These are phyloP conservation scores for Suillus subaureus DNA, from an alignment of 768 basidiomycete species.

Conservation along the genomic window DNA sequence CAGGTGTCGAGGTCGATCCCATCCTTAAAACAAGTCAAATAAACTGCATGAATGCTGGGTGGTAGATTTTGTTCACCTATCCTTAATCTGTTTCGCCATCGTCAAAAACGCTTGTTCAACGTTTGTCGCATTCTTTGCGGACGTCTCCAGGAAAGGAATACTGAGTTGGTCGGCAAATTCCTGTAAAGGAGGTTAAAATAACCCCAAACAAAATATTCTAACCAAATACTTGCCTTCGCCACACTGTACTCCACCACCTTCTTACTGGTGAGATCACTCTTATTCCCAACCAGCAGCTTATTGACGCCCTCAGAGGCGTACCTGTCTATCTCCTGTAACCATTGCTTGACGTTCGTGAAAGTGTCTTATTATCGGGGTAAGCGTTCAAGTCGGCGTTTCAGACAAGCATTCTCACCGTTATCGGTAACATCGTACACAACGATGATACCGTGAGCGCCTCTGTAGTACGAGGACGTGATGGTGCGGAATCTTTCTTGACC, in stretches of 20 bases:
- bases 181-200: constrained; percentile 38
- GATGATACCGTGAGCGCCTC: constrained; percentile 97
- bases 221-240: constrained; percentile 63
- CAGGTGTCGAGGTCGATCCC: constrained; percentile 78
- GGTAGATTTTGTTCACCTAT: constrained; percentile 54
- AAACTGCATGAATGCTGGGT: not conserved
- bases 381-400: constrained; percentile 1
- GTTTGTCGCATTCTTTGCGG: constrained; percentile 98
- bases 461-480: constrained; percentile 99
- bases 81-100: constrained; percentile 96
- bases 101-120: constrained; percentile 99
- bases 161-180: constrained; percentile 95
- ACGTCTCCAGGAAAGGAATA: constrained; percentile 97
- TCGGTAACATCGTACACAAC: constrained; percentile 99
- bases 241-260: constrained; percentile 90
- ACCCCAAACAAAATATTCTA: not conserved
- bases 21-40: constrained; percentile 50
- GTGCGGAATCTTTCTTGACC: constrained; percentile 99
- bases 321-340: constrained; percentile 90
- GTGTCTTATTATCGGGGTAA: constrained; percentile 60
- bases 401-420: constrained; percentile 55
- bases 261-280: constrained; percentile 97
- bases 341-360: constrained; percentile 94
- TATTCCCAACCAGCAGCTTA: constrained; percentile 98
- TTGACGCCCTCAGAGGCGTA: constrained; percentile 99